Conservation (phyloP, 2,329 filamentous ascomycete genomes). For the Alternaria gansuensis region DNA sequence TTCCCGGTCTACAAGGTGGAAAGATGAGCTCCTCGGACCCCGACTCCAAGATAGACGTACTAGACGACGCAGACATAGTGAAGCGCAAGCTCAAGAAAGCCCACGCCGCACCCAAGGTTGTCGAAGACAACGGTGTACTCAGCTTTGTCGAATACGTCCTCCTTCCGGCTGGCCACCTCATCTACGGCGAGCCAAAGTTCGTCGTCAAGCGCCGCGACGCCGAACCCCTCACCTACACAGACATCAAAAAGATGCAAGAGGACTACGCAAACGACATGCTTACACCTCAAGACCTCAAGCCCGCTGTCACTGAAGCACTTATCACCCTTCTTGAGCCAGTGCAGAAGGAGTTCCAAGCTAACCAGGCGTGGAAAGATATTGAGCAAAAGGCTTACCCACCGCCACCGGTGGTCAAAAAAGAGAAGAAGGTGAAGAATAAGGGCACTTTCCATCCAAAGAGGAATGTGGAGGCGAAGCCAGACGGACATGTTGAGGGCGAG, state of each 20-base stretch:
- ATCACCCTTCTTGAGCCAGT: constrained; percentile 80
- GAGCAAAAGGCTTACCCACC: constrained; percentile 83
- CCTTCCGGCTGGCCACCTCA: constrained; percentile 76
- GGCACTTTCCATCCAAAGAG: constrained; percentile 68
- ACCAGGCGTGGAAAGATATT: constrained; percentile 81
- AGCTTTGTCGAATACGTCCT: constrained; percentile 88
- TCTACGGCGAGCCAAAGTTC: constrained; percentile 66
- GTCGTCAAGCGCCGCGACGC: constrained; percentile 72
- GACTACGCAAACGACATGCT: constrained; percentile 85
- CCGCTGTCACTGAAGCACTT: constrained; percentile 78
- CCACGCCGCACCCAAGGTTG: constrained; percentile 74
- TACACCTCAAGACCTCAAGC: constrained; percentile 86
- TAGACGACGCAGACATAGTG: constrained; percentile 78
- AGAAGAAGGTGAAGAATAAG: constrained; percentile 79
- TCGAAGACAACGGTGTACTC: constrained; percentile 87
- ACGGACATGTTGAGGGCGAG: constrained; percentile 57
- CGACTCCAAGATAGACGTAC: constrained; percentile 91
- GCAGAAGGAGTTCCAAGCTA: constrained; percentile 73
- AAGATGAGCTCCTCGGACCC: constrained; percentile 79
- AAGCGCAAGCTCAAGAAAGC: constrained; percentile 77
- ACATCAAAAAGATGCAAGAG: constrained; percentile 75
- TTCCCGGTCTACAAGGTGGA: constrained; percentile 79
- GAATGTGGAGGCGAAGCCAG: constrained; percentile 56
- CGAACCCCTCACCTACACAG: constrained; percentile 81
- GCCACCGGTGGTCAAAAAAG: constrained; percentile 66